A percentile compares a stretch with the other conserved stretches of the same genome.
Evolutionary conservation across 2,329 filamentous ascomycete genomes (phyloP).

Genomic region (Beauveria sp.): DNA sequence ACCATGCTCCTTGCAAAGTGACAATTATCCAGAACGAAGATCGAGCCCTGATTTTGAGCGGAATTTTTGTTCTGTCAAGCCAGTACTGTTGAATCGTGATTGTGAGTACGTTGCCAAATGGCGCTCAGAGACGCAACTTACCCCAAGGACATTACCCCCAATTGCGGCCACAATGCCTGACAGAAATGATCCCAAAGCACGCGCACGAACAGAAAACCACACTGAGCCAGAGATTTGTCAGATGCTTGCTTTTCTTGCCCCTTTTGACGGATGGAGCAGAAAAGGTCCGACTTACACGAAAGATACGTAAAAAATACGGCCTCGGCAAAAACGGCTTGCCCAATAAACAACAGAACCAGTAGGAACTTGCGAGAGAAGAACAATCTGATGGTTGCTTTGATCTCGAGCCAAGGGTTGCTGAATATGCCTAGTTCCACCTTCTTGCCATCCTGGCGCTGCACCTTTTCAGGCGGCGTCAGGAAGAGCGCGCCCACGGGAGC

Average conservation of each 20-base stretch:
- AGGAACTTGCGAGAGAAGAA: constrained; percentile 57
- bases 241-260: background rate
- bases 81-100: constrained; percentile 31
- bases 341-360: constrained; percentile 59
- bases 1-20: constrained; percentile 59
- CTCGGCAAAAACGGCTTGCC: constrained; percentile 63
- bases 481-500: constrained; percentile 59
- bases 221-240: constrained; percentile 24
- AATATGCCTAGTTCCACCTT: constrained; percentile 52
- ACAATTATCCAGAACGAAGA: constrained; percentile 46
- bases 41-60: constrained; percentile 47
- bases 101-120: background rate
- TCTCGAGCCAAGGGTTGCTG: constrained; percentile 48
- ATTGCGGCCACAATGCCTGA: constrained; percentile 60
- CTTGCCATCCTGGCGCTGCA: constrained; percentile 58
- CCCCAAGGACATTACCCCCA: constrained; percentile 57
- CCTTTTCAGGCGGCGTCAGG: constrained; percentile 51
- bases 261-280: too few relatives aligned
- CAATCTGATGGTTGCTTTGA: constrained; percentile 49
- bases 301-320: constrained; percentile 67
- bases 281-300: constrained; percentile 14
- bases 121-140: constrained; percentile 20
- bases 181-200: constrained; percentile 64
- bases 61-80: constrained; percentile 49
- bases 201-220: constrained; percentile 63